A percentile compares a stretch with the other conserved stretches of the same genome.
Evolutionary conservation across 2,329 filamentous ascomycete species (phyloP).

Genomic region (Apiospora kogelbergensis): DNA sequence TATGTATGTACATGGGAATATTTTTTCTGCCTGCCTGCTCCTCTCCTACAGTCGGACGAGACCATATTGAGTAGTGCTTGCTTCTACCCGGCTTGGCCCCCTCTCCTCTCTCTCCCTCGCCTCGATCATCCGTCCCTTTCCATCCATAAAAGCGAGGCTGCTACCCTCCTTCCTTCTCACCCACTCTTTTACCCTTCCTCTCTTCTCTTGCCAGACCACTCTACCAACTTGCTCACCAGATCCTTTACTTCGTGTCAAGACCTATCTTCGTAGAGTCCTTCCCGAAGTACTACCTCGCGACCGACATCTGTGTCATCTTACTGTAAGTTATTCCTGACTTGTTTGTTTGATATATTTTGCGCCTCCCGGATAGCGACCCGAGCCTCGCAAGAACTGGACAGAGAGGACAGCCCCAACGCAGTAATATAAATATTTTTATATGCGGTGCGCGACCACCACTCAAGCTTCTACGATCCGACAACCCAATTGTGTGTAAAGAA

Average conservation of each 20-base stretch:
- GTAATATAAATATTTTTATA: background rate
- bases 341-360: conserved; percentile 1
- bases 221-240: conserved; percentile 22
- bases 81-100: conserved; percentile 23
- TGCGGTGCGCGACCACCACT: background rate
- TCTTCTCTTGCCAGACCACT: conserved; percentile 31
- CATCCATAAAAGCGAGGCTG: conserved; percentile 35
- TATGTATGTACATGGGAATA: too few species aligned
- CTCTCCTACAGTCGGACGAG: conserved; percentile 12
- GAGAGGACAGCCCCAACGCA: background rate
- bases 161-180: conserved; percentile 32
- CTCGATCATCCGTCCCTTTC: background rate
- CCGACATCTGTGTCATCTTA: conserved; percentile 10
- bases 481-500: background rate
- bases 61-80: conserved; percentile 9
- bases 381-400: background rate
- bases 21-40: conserved; percentile 12
- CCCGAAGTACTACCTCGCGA: background rate
- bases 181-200: conserved; percentile 29
- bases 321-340: conserved; percentile 9
- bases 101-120: conserved; percentile 15
- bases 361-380: background rate
- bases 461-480: background rate
- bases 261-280: conserved; percentile 11
- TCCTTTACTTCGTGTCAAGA: conserved; percentile 18